Base-by-base conservation (phyloP, 2,329 filamentous ascomycete species). In the Apiospora marii region DNA sequence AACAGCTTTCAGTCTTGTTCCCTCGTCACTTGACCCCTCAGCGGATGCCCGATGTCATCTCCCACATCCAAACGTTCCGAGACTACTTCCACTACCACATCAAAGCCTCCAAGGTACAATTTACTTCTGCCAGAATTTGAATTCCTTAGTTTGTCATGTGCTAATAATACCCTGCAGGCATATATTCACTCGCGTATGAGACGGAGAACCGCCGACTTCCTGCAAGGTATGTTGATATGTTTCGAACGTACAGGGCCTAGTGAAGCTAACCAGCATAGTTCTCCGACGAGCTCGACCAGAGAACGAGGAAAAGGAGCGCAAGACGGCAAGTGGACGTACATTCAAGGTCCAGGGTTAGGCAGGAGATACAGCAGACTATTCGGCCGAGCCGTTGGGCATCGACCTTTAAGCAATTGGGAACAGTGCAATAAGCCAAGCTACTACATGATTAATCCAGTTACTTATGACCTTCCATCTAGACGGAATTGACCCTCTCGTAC, bases 31-130 rank as follows among this genome's bases (percentile, higher is more conserved):
- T 99, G 76, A 96, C 95, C 19, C 91, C 92, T 19, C 94, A 98
- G 83, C 91, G 95, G 81, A 94, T 97, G 86, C 92, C 94, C 74
- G 95, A 98, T 77, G 95, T 97, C 82, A 99, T 99, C 78, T 98
- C 95, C 69, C 97, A 99, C 83, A 98, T 99, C 79, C 97, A 99
- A 85, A 99, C 96, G 19, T 99, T 99, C 93, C 94, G 96, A 77
- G 96, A 99, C 82, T 99, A 99, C 85, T 99, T 99, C 88, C 96
- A 99, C 84, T 99, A 99, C 84, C 96, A 99, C 84, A 99, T 99
- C 85, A 99, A 99, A 86, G 97, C 96, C 43, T 98, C 95, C 75
- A 99, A 99, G 88, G 90, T 91, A 82, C 70, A 13, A 7, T n/a
- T 41, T 64, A 8, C 58, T 64, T 53, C 19, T 24, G 43, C 16